phyloP scores from a whole-genome alignment of 1,284 basidiomycete genomes.

The Phylloporus sp. region DNA sequence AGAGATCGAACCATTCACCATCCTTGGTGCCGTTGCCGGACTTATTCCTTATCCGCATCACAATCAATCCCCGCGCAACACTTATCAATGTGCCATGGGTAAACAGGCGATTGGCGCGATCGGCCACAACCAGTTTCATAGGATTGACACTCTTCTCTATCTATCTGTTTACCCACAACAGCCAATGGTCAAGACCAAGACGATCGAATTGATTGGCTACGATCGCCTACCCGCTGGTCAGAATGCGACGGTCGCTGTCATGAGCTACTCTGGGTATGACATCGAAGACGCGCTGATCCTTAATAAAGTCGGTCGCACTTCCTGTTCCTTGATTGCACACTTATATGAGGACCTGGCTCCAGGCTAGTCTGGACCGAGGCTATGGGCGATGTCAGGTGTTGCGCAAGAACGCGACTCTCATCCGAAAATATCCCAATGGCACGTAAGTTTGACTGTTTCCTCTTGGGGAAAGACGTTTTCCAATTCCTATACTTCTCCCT shows the following conservation, averaged over 20 bases:
- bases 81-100: conserved; percentile 99
- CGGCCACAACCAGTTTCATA: conserved; percentile 96
- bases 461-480: conserved; percentile 11
- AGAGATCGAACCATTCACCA: conserved; percentile 98
- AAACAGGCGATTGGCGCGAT: conserved; percentile 99
- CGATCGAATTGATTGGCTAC: conserved; percentile 96
- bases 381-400: conserved; percentile 98
- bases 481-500: conserved; percentile 6
- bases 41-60: conserved; percentile 99
- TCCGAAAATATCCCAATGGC: conserved; percentile 97
- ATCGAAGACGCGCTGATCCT: conserved; percentile 99
- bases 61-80: conserved; percentile 98
- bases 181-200: conserved; percentile 99
- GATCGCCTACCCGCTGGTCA: conserved; percentile 97
- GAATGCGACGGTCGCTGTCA: conserved; percentile 98
- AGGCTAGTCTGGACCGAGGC: conserved; percentile 95
- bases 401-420: conserved; percentile 92
- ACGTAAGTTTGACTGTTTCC: conserved; percentile 62
- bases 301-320: conserved; percentile 69
- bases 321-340: conserved; percentile 5
- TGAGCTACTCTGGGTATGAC: conserved; percentile 99
- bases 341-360: conserved; percentile 9
- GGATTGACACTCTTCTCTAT: conserved; percentile 99
- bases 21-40: conserved; percentile 97
- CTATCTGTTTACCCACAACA: conserved; percentile 99